phyloP scores from a whole-genome alignment of 768 basidiomycete genomes.

The Macrolepiota fuliginosa region DNA sequence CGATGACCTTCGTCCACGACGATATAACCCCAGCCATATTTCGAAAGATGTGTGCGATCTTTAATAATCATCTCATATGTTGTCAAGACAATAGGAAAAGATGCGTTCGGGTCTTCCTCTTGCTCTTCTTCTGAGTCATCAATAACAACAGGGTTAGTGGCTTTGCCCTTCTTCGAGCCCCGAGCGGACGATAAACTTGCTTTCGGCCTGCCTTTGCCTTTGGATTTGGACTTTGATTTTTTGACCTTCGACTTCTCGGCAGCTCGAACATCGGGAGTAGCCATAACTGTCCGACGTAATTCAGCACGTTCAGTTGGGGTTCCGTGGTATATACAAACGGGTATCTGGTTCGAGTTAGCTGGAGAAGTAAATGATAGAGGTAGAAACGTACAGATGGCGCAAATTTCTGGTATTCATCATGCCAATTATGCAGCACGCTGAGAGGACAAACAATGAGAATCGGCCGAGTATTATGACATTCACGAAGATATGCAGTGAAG shows the following conservation, averaged over 20 bases:
- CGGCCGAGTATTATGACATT: slow-evolving; percentile 63
- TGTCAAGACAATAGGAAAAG: slow-evolving; percentile 82
- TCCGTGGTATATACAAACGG: slow-evolving; percentile 91
- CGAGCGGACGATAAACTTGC: slow-evolving; percentile 11
- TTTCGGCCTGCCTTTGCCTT: slow-evolving; percentile 18
- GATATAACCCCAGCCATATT: slow-evolving; percentile 85
- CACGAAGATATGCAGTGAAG: slow-evolving; percentile 87
- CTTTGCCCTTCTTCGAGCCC: slow-evolving; percentile 6
- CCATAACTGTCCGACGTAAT: slow-evolving; percentile 64
- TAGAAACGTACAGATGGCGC: slow-evolving; percentile 54
- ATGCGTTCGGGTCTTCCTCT: slow-evolving; percentile 18
- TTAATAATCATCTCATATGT: slow-evolving; percentile 94
- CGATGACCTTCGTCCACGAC: slow-evolving; percentile 97
- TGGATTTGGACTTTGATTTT: slow-evolving; percentile 16
- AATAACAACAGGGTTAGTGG: slow-evolving; percentile 18
- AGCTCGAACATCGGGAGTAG: slow-evolving; percentile 20
- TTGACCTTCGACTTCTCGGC: slow-evolving; percentile 15
- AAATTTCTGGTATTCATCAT: slow-evolving; percentile 80
- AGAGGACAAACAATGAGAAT: slow-evolving; percentile 92
- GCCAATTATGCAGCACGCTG: slow-evolving; percentile 92
- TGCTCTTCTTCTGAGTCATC: slow-evolving; percentile 19
- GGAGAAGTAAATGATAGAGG: not conserved
- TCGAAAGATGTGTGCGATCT: slow-evolving; percentile 59
- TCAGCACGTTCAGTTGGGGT: slow-evolving; percentile 77
- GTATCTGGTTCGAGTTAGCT: slow-evolving; percentile 50